Conservation (phyloP, 495 filamentous ascomycete genomes). For the Penicillium salamii region DNA sequence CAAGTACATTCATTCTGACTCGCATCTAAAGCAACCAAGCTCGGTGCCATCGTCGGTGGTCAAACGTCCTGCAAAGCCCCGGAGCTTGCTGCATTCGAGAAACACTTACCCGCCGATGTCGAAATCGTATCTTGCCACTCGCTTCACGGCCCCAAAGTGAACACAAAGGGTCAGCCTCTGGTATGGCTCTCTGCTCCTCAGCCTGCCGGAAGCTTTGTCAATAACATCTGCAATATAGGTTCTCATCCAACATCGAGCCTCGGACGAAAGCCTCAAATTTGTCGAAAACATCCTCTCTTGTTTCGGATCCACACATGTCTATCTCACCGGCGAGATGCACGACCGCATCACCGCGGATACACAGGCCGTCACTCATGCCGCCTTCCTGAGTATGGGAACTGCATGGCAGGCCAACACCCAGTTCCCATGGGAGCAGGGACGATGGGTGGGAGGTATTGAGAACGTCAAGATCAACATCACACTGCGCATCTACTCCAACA, state of each 20-base stretch:
- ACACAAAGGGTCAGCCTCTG: slow-evolving; percentile 82
- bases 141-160: slow-evolving; percentile 88
- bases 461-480: slow-evolving; percentile 99
- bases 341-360: slow-evolving; percentile 98
- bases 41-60: slow-evolving; percentile 90
- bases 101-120: slow-evolving; percentile 81
- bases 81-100: slow-evolving; percentile 90
- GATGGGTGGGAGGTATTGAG: slow-evolving; percentile 95
- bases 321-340: slow-evolving; percentile 80
- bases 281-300: slow-evolving; percentile 79
- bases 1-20: slow-evolving; percentile 30
- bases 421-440: slow-evolving; percentile 91
- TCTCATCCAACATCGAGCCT: slow-evolving; percentile 87
- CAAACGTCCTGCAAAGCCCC: slow-evolving; percentile 98
- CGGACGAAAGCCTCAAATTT: slow-evolving; percentile 68
- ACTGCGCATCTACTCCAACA: slow-evolving; percentile 93
- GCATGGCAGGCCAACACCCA: slow-evolving; percentile 91
- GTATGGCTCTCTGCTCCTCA: slow-evolving; percentile 40
- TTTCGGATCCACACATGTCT: slow-evolving; percentile 77
- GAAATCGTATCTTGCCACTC: slow-evolving; percentile 97
- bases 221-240: slow-evolving; percentile 48
- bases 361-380: slow-evolving; percentile 95
- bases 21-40: slow-evolving; percentile 72
- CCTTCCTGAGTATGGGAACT: slow-evolving; percentile 94
- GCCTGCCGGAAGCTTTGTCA: slow-evolving; percentile 3